Base-by-base conservation (phyloP, 768 basidiomycete genomes). In the Dentipellis fragilis region DNA sequence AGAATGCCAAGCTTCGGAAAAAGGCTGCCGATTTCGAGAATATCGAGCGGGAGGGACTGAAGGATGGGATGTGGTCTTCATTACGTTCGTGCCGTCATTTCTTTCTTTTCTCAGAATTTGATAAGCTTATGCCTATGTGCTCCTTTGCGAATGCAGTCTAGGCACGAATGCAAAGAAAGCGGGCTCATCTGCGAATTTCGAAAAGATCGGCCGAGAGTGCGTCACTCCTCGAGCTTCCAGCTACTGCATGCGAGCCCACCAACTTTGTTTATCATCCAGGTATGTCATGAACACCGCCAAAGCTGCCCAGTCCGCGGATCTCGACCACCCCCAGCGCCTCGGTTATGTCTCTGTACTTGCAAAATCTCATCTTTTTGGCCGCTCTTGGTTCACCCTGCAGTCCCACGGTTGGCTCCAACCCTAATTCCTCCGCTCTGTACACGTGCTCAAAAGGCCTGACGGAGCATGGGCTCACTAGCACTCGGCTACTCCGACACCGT, bases 151-250 rank as follows among this genome's bases (percentile, higher is more conserved):
- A 5, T 36, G 35, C 57, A 81, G 81, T 2, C 67, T 90, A 6
- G 89, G 87, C 5, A 89, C 87, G 16, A 82, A 81, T 19, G 75
- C 70, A 34, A 77, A 75, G 11, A 58, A 40, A 12, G 87, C 86
- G 0, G 87, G 86, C 3, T 77, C 83, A 58, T 77, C 77, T 0
- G 79, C 74, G 35, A 76, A 76, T 10, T 90, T 89, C 59, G 82
- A 84, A 66, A 85, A 79, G 72, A 87, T 90, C 56, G 89, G 89
- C 62, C 71, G 84, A 67, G 83, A 85, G 80, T 89, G 59, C 72
- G 23, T 14, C 10, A 49, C 38, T 37, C 17, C 12, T 5, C 47
- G 19, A 12, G n/a, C 14, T 23, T 21, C 21, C 22, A 23, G 22
- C 54, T 29, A 1, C 17, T 49, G 19, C 47, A 29, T 29, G 29